phyloP scores from a whole-genome alignment of 148 eudicot genomes.

The Polygonum maritimum region DNA sequence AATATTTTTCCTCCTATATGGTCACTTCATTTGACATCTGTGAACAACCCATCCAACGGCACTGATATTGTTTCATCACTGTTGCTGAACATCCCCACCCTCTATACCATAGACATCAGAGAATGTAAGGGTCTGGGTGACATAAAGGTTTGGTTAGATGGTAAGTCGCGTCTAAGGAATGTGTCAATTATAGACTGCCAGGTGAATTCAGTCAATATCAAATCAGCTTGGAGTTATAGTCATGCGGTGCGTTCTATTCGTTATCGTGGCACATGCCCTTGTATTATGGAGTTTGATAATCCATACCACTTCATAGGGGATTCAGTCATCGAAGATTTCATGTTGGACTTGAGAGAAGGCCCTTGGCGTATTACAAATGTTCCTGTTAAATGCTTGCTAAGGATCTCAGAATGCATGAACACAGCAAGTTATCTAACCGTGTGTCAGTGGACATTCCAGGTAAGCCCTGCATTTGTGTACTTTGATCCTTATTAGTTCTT shows the following conservation, averaged over 20 bases:
- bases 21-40: constrained; percentile 14
- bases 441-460: constrained; percentile 2
- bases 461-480: no score
- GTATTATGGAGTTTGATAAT: neutral
- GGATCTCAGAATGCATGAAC: no score
- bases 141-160: neutral
- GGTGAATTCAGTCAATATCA: neutral
- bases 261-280: constrained; percentile 7
- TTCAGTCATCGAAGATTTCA: neutral
- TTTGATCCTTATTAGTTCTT: no score
- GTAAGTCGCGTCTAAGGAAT: no score
- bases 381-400: neutral
- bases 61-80: neutral
- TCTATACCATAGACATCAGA: constrained; percentile 3
- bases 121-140: neutral
- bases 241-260: neutral
- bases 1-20: neutral
- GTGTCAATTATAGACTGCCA: constrained; percentile 12
- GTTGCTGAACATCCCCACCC: neutral
- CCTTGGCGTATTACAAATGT: neutral
- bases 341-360: constrained; percentile 15
- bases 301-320: no score
- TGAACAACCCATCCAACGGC: neutral
- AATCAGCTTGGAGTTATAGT: neutral
- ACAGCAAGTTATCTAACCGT: neutral